Evolutionary conservation across 129 eudicot species (phyloP).

Genomic region (Solidago caesia): DNA sequence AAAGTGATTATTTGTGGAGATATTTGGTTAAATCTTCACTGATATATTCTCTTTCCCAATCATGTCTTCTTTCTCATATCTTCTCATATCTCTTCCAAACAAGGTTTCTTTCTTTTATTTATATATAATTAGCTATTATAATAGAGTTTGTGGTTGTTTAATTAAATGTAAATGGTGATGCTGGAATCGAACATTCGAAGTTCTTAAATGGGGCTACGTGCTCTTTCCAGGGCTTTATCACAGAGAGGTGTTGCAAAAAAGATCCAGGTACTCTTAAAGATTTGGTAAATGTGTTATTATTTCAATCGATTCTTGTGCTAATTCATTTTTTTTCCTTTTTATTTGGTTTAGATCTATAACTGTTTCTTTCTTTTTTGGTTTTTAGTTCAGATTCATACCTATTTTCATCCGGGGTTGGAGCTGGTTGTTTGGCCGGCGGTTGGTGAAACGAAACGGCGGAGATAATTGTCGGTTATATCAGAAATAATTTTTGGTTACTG

Average conservation of each 20-base stretch:
- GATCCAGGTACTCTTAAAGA: conserved; percentile 65
- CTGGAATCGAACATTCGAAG: conserved; percentile 64
- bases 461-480: conserved; percentile 16
- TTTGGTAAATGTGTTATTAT: conserved; percentile 1
- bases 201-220: conserved; percentile 76
- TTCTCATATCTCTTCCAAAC: too few species aligned
- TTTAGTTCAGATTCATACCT: too few species aligned
- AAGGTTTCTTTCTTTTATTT: too few species aligned
- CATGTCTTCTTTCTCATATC: too few species aligned
- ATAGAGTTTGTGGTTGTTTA: conserved; percentile 18
- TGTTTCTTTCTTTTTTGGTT: too few species aligned
- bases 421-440: too few species aligned
- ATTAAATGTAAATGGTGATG: conserved; percentile 80
- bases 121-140: background rate
- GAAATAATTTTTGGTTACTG: conserved; percentile 36
- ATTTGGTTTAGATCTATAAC: too few species aligned
- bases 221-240: conserved; percentile 84
- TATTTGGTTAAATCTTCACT: too few species aligned
- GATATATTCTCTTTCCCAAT: too few species aligned
- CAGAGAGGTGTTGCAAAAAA: conserved; percentile 81
- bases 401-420: too few species aligned
- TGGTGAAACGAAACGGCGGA: conserved; percentile 30
- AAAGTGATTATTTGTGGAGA: too few species aligned
- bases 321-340: too few species aligned
- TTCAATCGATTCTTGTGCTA: background rate